Conservation (phyloP, 768 basidiomycete genomes). For the Tephrocybe sp. region DNA sequence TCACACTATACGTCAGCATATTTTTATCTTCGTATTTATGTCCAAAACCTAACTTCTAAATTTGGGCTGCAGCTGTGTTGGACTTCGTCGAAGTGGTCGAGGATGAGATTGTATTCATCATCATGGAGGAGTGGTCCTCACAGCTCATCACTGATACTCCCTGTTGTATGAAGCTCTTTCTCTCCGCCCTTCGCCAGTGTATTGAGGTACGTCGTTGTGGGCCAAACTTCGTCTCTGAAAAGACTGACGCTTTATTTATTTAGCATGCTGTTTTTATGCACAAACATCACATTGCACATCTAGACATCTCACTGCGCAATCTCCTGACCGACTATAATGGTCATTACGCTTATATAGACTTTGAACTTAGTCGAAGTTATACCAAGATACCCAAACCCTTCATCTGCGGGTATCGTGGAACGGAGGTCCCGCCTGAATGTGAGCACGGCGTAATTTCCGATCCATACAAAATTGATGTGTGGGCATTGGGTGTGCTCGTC, state of each 20-base stretch:
- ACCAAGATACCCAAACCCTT: slow-evolving; percentile 32
- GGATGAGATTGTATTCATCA: slow-evolving; percentile 60
- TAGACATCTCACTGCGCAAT: slow-evolving; percentile 72
- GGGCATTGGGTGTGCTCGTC: slow-evolving; percentile 66
- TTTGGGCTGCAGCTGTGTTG: slow-evolving; percentile 50
- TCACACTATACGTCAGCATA: slow-evolving; percentile 70
- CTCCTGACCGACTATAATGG: slow-evolving; percentile 64
- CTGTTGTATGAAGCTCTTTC: slow-evolving; percentile 48
- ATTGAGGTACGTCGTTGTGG: slow-evolving; percentile 57
- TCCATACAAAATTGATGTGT: slow-evolving; percentile 73
- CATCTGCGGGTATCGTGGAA: slow-evolving; percentile 46
- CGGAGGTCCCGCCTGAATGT: slow-evolving; percentile 71
- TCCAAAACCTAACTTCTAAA: slow-evolving; percentile 8
- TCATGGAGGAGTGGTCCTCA: slow-evolving; percentile 81
- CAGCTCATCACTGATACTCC: slow-evolving; percentile 52
- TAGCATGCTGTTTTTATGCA: slow-evolving; percentile 77
- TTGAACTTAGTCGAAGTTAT: slow-evolving; percentile 61
- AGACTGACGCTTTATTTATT: not conserved
- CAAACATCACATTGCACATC: slow-evolving; percentile 57
- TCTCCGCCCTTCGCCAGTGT: slow-evolving; percentile 59
- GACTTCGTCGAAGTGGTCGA: slow-evolving; percentile 54
- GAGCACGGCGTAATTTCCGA: slow-evolving; percentile 47
- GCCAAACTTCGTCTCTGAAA: no score
- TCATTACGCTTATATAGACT: slow-evolving; percentile 73
- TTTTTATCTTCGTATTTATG: not conserved